Conservation (phyloP, 2,329 filamentous ascomycete genomes). For the Penicillium janthinellum region DNA sequence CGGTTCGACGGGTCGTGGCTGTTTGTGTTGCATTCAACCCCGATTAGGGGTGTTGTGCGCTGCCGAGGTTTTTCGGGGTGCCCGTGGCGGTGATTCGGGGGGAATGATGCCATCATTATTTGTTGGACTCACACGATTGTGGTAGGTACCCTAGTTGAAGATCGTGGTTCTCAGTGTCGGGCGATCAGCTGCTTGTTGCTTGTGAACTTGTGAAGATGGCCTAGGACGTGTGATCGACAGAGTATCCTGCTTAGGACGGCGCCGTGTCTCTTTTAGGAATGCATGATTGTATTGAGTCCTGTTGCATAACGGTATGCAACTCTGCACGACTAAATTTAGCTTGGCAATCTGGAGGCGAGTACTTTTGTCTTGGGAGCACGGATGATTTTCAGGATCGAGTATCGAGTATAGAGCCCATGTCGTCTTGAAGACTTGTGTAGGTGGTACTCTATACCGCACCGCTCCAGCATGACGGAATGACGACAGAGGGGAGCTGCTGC, state of each 20-base stretch:
- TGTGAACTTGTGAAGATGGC: too few relatives aligned
- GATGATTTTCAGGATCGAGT: not conserved
- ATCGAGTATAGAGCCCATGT: not conserved
- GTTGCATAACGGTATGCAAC: not conserved
- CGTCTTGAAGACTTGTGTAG: not conserved
- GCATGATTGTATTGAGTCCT: not conserved
- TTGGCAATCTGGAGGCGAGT: not conserved
- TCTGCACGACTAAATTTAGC: not conserved
- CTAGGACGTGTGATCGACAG: too few relatives aligned
- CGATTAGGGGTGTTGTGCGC: not conserved
- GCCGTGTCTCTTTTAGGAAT: too few relatives aligned
- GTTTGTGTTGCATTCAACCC: not conserved
- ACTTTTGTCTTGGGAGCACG: not conserved
- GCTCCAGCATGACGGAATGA: slow-evolving; percentile 4
- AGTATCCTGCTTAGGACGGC: too few relatives aligned
- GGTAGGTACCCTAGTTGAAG: not conserved
- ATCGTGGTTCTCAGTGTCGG: not conserved
- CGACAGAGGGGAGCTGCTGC: not conserved
- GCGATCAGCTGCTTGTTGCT: not conserved
- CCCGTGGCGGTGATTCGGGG: not conserved
- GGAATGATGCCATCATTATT: not conserved
- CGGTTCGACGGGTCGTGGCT: not conserved
- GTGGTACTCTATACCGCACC: not conserved
- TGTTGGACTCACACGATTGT: not conserved
- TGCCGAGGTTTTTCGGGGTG: not conserved